phyloP scores from a whole-genome alignment of 768 basidiomycete species.

The Xerocomus potaroensis region DNA sequence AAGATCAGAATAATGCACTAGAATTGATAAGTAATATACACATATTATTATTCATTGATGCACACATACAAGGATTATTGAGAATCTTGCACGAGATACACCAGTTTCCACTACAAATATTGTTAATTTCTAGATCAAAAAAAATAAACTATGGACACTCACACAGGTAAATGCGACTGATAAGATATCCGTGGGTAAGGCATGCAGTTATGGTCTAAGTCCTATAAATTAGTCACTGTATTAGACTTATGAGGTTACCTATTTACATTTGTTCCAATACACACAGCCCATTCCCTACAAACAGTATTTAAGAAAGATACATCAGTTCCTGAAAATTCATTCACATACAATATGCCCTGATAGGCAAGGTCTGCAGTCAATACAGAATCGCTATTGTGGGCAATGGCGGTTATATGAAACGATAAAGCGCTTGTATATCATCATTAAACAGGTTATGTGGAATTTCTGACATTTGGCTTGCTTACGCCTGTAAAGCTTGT shows the following conservation, averaged over 20 bases:
- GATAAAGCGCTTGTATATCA: conserved; percentile 8
- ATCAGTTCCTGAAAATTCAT: not conserved
- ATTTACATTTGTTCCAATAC: conserved; percentile 16
- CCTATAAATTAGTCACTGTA: conserved; percentile 1
- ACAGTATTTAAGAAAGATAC: not conserved
- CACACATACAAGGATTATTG: conserved; percentile 17
- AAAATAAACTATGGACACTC: not conserved
- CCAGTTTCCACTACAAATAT: conserved; percentile 9
- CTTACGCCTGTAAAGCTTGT: conserved; percentile 18
- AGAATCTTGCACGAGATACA: not conserved
- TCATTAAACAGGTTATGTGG: too few species aligned
- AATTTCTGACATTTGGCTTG: not conserved
- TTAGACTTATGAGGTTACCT: not conserved
- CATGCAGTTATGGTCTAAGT: conserved; percentile 15
- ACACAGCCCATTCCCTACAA: conserved; percentile 12
- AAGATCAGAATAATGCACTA: conserved; percentile 16
- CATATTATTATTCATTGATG: not conserved
- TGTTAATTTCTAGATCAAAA: not conserved
- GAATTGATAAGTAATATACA: not conserved
- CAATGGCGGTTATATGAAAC: conserved; percentile 4
- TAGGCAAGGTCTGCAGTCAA: not conserved
- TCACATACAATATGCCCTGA: conserved; percentile 6
- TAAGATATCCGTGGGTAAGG: conserved; percentile 23
- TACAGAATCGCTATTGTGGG: not conserved
- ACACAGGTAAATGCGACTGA: conserved; percentile 22